Base-by-base conservation (phyloP, 225 moss, liverwort and hornwort genomes). In the Bryum argenteum region DNA sequence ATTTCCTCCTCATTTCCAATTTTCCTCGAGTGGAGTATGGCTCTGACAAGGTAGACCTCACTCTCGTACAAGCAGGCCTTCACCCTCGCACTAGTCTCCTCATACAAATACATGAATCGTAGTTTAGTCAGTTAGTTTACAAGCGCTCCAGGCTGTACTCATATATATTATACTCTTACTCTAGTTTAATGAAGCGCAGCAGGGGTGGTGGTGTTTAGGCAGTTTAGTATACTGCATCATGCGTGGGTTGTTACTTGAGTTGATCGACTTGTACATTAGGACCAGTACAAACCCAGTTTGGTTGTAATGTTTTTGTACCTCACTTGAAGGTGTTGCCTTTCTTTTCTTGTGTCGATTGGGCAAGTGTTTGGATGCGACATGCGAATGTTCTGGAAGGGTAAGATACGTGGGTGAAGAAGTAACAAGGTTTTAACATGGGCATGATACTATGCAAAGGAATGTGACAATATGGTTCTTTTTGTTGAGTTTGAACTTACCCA, bases 21-120 rank as follows among this genome's bases (percentile, higher is more conserved):
- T 97, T 97, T 65, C 96, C 96, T 50, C 81, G 81, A 55, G 86
- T 80, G 48, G 94, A 88, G 22, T 97, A 94, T 79, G 91, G 96
- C 43, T 80, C 84, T 57, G 89, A 88, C 23, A 89, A 86, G 78
- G 39, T 86, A 37, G 80, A 82, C 11, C 51, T 89, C 23, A 89
- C 96, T 58, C 71, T 97, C 26, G 85, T 88, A 77, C 90, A 83
- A 58, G 87, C 90, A 21, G 93, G 91, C 44, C 91, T 97, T 52
- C 89, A 94, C 72, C 91, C 93, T 14, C 84, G 90, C 63, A 85
- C 82, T 45, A 97, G 89, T 78, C 89, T 97, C 56, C 90, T 97
- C 73, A 81, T 97, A 61, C 90, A 90, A 65, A 55, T 90, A 9
- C 74, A 81, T 55, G 96, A 85, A 16, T 78, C 53, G 21, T 82